Percentiles rank a stretch among this genome's conserved stretches.
These are phyloP conservation scores for Tuber magnatum DNA, from an alignment of 495 filamentous ascomycete species.

Conservation along the genomic window DNA sequence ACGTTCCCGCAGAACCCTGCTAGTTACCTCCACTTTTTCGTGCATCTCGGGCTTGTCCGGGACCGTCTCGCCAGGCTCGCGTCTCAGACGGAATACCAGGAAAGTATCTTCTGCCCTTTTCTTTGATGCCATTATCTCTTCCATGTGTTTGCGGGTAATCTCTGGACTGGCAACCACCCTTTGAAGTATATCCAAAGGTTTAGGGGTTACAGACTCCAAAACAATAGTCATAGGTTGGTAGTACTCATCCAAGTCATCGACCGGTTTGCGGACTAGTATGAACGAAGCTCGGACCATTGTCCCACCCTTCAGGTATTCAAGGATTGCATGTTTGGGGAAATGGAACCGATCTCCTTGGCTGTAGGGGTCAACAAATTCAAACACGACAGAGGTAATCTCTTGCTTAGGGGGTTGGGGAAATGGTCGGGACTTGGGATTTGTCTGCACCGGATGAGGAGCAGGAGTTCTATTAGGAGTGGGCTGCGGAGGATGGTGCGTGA, in stretches of 20 bases:
- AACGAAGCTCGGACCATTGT: conserved; percentile 57
- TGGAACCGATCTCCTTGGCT: conserved; percentile 75
- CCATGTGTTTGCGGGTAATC: conserved; percentile 37
- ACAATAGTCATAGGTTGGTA: conserved; percentile 80
- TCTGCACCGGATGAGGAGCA: conserved; percentile 46
- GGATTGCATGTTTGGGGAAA: conserved; percentile 77
- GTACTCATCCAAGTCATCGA: conserved; percentile 58
- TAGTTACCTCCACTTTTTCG: conserved; percentile 17
- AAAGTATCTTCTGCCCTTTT: conserved; percentile 39
- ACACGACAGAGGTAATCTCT: conserved; percentile 65
- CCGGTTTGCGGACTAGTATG: conserved; percentile 53
- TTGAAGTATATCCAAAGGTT: conserved; percentile 35
- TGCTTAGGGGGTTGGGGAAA: conserved; percentile 46
- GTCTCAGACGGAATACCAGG: conserved; percentile 33
- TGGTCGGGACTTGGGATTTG: conserved; percentile 41
- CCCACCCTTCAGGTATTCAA: conserved; percentile 56
- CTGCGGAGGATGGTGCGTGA: conserved; percentile 23
- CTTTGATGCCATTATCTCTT: conserved; percentile 35
- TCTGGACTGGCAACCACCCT: conserved; percentile 37
- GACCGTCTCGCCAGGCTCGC: conserved; percentile 28
- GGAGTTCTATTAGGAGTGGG: conserved; percentile 18
- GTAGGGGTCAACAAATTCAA: conserved; percentile 73
- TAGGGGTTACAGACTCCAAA: conserved; percentile 28
- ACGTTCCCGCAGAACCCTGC: conserved; percentile 14
- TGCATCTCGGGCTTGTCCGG: conserved; percentile 21